A percentile compares a stretch with the other conserved stretches of the same genome.
Conservation (phyloP, 169 alveolate species). For the Plasmodium knowlesi region DNA sequence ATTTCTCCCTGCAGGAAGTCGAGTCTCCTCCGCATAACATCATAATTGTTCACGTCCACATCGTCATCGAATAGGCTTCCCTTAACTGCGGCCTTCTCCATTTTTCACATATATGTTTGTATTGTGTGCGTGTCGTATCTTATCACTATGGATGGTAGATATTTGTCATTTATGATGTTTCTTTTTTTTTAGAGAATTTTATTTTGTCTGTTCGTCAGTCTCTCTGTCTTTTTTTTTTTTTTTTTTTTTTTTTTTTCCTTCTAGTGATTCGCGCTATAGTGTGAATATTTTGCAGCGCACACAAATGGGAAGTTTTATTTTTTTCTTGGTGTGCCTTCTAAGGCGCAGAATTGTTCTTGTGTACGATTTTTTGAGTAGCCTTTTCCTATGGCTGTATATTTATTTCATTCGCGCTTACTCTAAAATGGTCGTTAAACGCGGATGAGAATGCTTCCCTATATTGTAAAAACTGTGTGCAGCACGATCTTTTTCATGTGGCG, state of each 20-base stretch:
- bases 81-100: conserved; percentile 40
- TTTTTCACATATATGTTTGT: conserved; percentile 1
- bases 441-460: neutral
- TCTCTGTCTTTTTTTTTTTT: too few relatives aligned
- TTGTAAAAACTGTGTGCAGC: neutral
- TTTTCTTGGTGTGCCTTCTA: neutral
- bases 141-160: neutral
- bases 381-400: neutral
- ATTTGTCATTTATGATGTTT: neutral
- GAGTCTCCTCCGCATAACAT: conserved; percentile 19
- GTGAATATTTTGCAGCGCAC: neutral
- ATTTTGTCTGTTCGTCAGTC: neutral
- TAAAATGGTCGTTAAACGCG: neutral
- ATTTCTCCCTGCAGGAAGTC: conserved; percentile 76
- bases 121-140: neutral
- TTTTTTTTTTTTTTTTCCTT: neutral
- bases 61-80: conserved; percentile 65
- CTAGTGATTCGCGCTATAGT: neutral
- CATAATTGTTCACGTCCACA: conserved; percentile 39
- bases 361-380: neutral
- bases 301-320: neutral
- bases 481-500: neutral
- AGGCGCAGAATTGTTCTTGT: neutral
- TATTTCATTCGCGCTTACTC: neutral
- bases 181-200: neutral